Conservation (phyloP, 805 yeast genomes). For the Isabelozyma rhagii region DNA sequence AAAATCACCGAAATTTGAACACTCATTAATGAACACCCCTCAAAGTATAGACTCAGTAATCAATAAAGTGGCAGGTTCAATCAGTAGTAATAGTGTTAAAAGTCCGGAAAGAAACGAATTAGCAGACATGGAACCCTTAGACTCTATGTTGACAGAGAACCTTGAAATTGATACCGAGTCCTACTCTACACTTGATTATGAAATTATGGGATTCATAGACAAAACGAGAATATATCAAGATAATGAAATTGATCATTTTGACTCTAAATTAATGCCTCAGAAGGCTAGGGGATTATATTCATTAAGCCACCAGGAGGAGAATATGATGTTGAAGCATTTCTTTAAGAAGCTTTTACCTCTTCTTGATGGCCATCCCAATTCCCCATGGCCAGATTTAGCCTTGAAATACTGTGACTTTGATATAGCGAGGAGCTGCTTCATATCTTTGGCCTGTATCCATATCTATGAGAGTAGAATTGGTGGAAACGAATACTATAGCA, state of each 20-base stretch:
- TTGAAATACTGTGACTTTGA: constrained; percentile 55
- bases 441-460: constrained; percentile 55
- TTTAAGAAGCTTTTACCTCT: constrained; percentile 51
- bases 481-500: constrained; percentile 47
- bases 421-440: constrained; percentile 55
- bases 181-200: constrained; percentile 6
- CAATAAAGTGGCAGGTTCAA: background rate
- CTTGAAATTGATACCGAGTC: background rate
- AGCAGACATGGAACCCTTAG: background rate
- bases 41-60: background rate
- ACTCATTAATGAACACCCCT: background rate
- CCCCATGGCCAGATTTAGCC: constrained; percentile 62
- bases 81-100: background rate
- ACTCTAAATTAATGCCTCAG: background rate
- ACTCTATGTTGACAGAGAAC: background rate
- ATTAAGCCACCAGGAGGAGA: constrained; percentile 46
- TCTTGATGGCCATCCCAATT: constrained; percentile 56
- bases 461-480: constrained; percentile 52
- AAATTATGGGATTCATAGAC: constrained; percentile 14
- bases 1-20: constrained; percentile 4
- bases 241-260: background rate
- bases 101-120: background rate
- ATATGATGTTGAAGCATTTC: constrained; percentile 53
- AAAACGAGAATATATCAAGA: constrained; percentile 5
- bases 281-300: constrained; percentile 5